A percentile compares a stretch with the other conserved stretches of the same genome.
phyloP scores from a whole-genome alignment of 768 basidiomycete genomes.

The Calocera viscosa region DNA sequence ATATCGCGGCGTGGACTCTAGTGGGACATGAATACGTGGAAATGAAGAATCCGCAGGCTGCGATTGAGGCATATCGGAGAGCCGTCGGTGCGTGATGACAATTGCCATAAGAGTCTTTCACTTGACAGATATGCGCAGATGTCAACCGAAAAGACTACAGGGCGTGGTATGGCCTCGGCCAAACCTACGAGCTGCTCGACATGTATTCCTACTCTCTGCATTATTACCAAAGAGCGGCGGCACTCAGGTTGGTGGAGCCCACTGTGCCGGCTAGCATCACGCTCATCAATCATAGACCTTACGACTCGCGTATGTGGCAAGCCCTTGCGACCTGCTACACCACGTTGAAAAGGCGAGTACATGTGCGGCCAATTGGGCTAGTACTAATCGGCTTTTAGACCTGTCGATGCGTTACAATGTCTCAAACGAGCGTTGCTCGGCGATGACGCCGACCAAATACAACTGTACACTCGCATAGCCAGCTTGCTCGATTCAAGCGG shows the following conservation, averaged over 20 bases:
- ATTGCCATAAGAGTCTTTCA: not conserved
- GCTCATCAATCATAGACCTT: slow-evolving; percentile 46
- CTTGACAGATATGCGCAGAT: slow-evolving; percentile 38
- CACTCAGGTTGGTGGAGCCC: slow-evolving; percentile 49
- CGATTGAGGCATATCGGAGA: slow-evolving; percentile 92
- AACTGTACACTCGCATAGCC: slow-evolving; percentile 61
- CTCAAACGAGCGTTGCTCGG: slow-evolving; percentile 79
- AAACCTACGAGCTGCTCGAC: slow-evolving; percentile 90
- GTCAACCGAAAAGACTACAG: slow-evolving; percentile 93
- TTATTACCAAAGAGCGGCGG: slow-evolving; percentile 93
- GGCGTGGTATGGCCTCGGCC: slow-evolving; percentile 97
- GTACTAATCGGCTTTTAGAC: slow-evolving; percentile 35
- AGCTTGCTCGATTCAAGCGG: slow-evolving; percentile 54
- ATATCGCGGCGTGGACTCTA: slow-evolving; percentile 93
- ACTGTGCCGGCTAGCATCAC: not conserved
- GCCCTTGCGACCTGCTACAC: slow-evolving; percentile 90
- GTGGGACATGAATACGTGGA: slow-evolving; percentile 99
- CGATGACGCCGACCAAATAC: slow-evolving; percentile 63
- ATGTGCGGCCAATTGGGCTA: not conserved
- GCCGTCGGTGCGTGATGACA: slow-evolving; percentile 63
- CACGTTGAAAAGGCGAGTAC: slow-evolving; percentile 64
- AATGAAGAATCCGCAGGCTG: slow-evolving; percentile 98
- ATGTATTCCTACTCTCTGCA: slow-evolving; percentile 95
- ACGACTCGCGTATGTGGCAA: slow-evolving; percentile 93
- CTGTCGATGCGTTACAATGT: slow-evolving; percentile 80